Conservation (phyloP, 352 stramenopile genomes). For the Phytophthora macrochlamydospora region DNA sequence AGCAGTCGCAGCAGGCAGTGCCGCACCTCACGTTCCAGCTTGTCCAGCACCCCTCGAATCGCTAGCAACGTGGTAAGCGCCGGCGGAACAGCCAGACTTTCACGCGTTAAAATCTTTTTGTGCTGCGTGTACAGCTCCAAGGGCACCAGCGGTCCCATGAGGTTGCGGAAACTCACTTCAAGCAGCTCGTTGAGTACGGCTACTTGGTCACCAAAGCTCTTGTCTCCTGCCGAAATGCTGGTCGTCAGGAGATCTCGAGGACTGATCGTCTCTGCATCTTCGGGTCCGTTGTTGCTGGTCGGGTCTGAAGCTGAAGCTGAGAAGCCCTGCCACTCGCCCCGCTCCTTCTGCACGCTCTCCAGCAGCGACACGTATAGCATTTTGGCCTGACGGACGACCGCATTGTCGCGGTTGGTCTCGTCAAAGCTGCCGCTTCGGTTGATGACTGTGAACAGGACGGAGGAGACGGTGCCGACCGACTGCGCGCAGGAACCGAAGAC, state of each 20-base stretch:
- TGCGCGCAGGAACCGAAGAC: conserved; percentile 64
- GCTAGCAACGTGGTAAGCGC: conserved; percentile 47
- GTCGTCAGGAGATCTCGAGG: conserved; percentile 25
- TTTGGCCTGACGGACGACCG: conserved; percentile 57
- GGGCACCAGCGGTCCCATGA: conserved; percentile 58
- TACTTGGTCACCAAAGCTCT: conserved; percentile 32
- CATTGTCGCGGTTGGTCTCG: conserved; percentile 31
- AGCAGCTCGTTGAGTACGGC: conserved; percentile 62
- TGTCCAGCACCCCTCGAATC: conserved; percentile 51
- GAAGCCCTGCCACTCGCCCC: conserved; percentile 76
- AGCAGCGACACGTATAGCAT: conserved; percentile 72
- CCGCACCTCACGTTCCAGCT: conserved; percentile 50
- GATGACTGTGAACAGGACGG: conserved; percentile 53
- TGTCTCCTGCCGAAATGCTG: conserved; percentile 3
- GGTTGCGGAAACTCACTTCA: conserved; percentile 70
- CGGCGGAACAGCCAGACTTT: conserved; percentile 46
- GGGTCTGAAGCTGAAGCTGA: conserved; percentile 7
- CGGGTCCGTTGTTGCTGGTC: conserved; percentile 27
- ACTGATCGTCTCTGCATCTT: conserved; percentile 15
- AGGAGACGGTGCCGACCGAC: conserved; percentile 52
- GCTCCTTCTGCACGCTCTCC: conserved; percentile 66
- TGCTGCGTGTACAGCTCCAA: conserved; percentile 53
- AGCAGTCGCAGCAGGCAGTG: conserved; percentile 63
- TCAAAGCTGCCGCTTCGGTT: conserved; percentile 42
- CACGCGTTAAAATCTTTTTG: conserved; percentile 35